These are phyloP conservation scores for Fusarium transvaalense DNA, from an alignment of 2,329 filamentous ascomycete species.

Conservation along the genomic window DNA sequence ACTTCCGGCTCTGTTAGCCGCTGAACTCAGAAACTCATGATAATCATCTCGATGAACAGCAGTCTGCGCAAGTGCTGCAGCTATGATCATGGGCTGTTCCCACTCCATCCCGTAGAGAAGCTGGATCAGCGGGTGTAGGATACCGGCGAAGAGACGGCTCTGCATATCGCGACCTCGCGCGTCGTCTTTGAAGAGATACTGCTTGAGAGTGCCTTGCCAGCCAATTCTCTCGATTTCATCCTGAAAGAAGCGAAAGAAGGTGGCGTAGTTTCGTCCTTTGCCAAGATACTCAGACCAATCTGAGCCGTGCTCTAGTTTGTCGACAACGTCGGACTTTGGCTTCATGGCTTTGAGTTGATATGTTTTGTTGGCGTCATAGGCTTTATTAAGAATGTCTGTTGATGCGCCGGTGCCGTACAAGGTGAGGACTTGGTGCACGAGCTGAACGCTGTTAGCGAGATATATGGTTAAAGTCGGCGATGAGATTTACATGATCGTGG, in stretches of 20 bases:
- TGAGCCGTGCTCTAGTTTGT: constrained; percentile 67
- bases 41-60: constrained; percentile 75
- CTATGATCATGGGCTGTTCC: constrained; percentile 82
- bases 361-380: constrained; percentile 72
- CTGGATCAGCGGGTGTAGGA: constrained; percentile 76
- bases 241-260: constrained; percentile 84
- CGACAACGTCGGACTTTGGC: constrained; percentile 62
- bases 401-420: constrained; percentile 81
- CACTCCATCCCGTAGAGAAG: constrained; percentile 89
- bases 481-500: constrained; percentile 77
- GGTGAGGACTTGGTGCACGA: constrained; percentile 80
- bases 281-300: constrained; percentile 71
- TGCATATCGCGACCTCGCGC: constrained; percentile 77
- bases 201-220: constrained; percentile 71
- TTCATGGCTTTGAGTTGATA: constrained; percentile 73
- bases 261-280: constrained; percentile 72
- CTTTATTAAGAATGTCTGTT: constrained; percentile 68
- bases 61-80: constrained; percentile 82
- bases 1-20: constrained; percentile 46
- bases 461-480: not conserved
- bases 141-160: constrained; percentile 74
- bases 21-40: constrained; percentile 68
- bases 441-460: constrained; percentile 52
- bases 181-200: constrained; percentile 77
- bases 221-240: constrained; percentile 73